Percentiles rank a stretch among this genome's conserved stretches.
Conservation (phyloP, 2,329 filamentous ascomycete genomes). For the Botrytis fragariae region DNA sequence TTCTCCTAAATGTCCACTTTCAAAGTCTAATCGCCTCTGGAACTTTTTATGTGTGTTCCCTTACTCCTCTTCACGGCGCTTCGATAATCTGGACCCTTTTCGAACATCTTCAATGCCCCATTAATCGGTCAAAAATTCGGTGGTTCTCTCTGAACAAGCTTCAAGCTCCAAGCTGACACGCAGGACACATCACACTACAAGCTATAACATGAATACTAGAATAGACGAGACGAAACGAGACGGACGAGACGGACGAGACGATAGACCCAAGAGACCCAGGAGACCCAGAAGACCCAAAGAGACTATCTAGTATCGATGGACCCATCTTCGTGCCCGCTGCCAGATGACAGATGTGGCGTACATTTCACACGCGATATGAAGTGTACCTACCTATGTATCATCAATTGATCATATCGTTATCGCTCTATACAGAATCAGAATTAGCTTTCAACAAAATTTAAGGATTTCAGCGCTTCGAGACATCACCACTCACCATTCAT, state of each 20-base stretch:
- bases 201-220: not conserved
- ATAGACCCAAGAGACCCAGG: not conserved
- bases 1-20: slow-evolving; percentile 14
- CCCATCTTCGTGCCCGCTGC: not conserved
- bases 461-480: not conserved
- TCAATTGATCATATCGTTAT: not conserved
- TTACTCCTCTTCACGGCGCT: not conserved
- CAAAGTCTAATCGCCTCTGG: slow-evolving; percentile 12
- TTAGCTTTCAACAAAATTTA: not conserved
- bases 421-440: not conserved
- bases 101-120: not conserved
- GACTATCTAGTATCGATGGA: not conserved
- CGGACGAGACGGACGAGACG: not conserved
- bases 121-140: slow-evolving; percentile 16
- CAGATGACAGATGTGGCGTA: slow-evolving; percentile 10
- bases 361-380: not conserved
- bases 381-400: not conserved
- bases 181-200: slow-evolving; percentile 12
- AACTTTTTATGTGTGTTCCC: not conserved
- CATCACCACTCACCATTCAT: not conserved
- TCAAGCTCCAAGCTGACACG: slow-evolving; percentile 9
- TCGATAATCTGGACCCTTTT: slow-evolving; percentile 16
- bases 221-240: not conserved
- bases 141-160: not conserved
- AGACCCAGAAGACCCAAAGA: not conserved